phyloP scores from a whole-genome alignment of 495 filamentous ascomycete genomes.

The Penicillium desertorum region DNA sequence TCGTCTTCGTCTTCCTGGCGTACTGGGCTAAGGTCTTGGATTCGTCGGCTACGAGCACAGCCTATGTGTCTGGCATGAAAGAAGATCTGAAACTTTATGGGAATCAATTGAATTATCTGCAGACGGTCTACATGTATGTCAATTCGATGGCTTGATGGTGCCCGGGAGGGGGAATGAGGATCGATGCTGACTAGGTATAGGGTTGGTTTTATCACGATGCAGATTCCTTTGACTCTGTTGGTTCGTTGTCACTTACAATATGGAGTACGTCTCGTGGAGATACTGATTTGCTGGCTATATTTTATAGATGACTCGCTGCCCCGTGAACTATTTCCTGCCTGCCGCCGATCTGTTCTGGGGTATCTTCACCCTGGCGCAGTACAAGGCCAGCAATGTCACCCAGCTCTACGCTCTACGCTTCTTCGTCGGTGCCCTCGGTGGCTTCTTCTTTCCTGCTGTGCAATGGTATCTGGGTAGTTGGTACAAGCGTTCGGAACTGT shows the following conservation, averaged over 20 bases:
- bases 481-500: constrained; percentile 36
- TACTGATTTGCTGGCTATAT: constrained; percentile 1
- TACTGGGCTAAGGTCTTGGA: constrained; percentile 48
- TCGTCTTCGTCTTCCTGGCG: constrained; percentile 35
- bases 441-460: constrained; percentile 66
- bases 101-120: constrained; percentile 48
- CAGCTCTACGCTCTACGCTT: constrained; percentile 60
- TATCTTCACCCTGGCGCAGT: constrained; percentile 42
- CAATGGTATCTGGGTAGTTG: constrained; percentile 35
- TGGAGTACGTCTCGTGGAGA: neutral
- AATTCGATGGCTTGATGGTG: neutral
- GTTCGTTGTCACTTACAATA: constrained; percentile 11
- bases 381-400: constrained; percentile 32
- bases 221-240: constrained; percentile 28
- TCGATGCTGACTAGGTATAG: constrained; percentile 9
- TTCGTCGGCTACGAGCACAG: constrained; percentile 29
- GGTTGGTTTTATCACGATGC: constrained; percentile 31
- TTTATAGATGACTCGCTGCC: constrained; percentile 30
- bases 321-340: constrained; percentile 32
- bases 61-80: constrained; percentile 33
- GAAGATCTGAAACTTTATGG: constrained; percentile 37
- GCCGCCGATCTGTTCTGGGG: constrained; percentile 44
- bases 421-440: constrained; percentile 84
- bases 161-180: neutral
- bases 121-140: constrained; percentile 41